Evolutionary conservation across 75 land plant species (phyloP).

Genomic region (Selaginella moellendorffii): DNA sequence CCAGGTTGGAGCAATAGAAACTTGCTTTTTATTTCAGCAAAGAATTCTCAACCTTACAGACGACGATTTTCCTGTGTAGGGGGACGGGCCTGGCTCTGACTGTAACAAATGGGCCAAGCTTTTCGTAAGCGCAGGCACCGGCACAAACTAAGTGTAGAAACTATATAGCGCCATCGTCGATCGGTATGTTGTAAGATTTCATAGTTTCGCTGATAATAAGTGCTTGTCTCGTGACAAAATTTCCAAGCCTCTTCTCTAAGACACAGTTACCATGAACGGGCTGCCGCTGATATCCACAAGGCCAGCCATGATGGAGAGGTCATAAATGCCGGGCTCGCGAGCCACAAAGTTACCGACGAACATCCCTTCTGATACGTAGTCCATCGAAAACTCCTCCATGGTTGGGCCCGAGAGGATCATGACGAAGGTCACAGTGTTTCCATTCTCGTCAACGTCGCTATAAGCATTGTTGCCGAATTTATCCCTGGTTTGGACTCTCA

Average conservation of each 20-base stretch:
- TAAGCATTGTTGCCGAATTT: neutral
- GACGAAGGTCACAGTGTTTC: neutral
- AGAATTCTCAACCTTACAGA: no score
- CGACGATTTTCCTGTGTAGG: no score
- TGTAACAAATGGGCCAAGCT: neutral
- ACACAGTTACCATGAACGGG: neutral
- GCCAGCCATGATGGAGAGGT: neutral
- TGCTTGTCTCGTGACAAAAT: no score
- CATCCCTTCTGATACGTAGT: neutral
- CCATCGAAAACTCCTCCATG: neutral
- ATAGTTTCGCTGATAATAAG: no score
- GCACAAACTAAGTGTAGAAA: neutral
- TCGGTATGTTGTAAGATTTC: no score
- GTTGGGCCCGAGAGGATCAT: neutral
- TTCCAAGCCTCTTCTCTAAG: neutral
- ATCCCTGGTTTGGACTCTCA: neutral
- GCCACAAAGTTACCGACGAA: neutral
- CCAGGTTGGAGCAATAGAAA: conserved; percentile 30
- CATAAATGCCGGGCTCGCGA: neutral
- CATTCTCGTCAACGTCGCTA: neutral
- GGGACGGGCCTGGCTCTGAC: neutral
- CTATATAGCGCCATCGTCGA: no score
- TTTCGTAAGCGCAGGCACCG: neutral
- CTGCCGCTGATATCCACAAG: neutral
- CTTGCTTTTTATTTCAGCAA: no score